Conservation (phyloP, 441 rosid species). For the Geranium incanum region DNA sequence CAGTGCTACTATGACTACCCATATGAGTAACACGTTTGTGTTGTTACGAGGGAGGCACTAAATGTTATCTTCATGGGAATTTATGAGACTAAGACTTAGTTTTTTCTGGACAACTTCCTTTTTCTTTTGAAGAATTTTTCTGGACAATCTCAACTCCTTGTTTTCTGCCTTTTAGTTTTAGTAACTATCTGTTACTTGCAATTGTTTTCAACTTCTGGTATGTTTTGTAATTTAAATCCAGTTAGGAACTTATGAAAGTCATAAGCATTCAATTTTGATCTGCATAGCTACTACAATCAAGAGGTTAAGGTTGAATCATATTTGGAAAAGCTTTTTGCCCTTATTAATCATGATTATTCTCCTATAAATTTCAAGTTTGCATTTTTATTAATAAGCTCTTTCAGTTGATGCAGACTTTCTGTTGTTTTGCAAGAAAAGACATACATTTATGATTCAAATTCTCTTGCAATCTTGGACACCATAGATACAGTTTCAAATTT, state of each 20-base stretch:
- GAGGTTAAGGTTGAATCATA: background rate
- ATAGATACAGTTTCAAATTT: slow-evolving; percentile 66
- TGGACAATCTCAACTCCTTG: too few relatives aligned
- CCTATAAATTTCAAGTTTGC: background rate
- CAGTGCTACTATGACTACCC: background rate
- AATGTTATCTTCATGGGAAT: background rate
- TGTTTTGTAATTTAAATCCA: background rate
- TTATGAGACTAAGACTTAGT: background rate
- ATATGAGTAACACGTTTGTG: background rate
- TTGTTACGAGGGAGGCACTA: background rate
- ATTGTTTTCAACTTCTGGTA: background rate
- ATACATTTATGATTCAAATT: slow-evolving; percentile 63
- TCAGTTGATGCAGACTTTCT: slow-evolving; percentile 51
- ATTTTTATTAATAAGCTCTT: background rate
- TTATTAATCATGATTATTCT: background rate
- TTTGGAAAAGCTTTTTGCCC: background rate
- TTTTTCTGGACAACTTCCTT: background rate
- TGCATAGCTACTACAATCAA: background rate
- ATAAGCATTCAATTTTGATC: background rate
- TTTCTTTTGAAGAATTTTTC: background rate
- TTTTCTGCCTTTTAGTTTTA: background rate
- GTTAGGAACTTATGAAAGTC: background rate
- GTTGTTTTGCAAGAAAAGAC: slow-evolving; percentile 82
- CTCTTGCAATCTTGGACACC: slow-evolving; percentile 64
- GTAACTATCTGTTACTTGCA: background rate